These are phyloP conservation scores for Citrus medica DNA, from an alignment of 345 rosid species.

Conservation along the genomic window DNA sequence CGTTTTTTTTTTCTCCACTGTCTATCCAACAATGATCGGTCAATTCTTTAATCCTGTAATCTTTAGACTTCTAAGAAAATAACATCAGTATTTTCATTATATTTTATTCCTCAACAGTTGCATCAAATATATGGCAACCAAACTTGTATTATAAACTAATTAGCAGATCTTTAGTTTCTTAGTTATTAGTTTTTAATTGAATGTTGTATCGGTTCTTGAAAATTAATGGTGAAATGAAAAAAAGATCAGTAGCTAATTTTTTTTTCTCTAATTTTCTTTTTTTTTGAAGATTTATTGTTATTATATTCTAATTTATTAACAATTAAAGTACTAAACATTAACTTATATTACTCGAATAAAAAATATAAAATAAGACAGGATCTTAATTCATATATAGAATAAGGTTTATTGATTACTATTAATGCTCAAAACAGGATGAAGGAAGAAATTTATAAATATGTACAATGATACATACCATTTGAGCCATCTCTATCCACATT, in stretches of 20 bases:
- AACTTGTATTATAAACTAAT: neutral
- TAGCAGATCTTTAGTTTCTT: too few species aligned
- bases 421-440: neutral
- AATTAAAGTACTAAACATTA: too few species aligned
- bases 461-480: slow-evolving; percentile 16
- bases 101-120: neutral
- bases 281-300: too few species aligned
- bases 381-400: neutral
- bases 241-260: too few species aligned
- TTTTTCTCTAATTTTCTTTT: too few species aligned
- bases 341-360: too few species aligned
- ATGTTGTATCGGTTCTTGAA: too few species aligned
- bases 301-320: too few species aligned
- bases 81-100: neutral
- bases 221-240: too few species aligned
- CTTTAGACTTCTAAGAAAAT: neutral
- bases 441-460: neutral
- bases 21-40: neutral
- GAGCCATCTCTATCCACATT: slow-evolving; percentile 37
- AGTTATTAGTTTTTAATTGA: too few species aligned
- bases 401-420: neutral
- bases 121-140: neutral
- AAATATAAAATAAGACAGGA: too few species aligned
- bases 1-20: neutral
- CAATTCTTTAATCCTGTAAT: slow-evolving; percentile 9